These are phyloP conservation scores for Solanum okadae DNA, from an alignment of 257 asterid species.

Conservation along the genomic window DNA sequence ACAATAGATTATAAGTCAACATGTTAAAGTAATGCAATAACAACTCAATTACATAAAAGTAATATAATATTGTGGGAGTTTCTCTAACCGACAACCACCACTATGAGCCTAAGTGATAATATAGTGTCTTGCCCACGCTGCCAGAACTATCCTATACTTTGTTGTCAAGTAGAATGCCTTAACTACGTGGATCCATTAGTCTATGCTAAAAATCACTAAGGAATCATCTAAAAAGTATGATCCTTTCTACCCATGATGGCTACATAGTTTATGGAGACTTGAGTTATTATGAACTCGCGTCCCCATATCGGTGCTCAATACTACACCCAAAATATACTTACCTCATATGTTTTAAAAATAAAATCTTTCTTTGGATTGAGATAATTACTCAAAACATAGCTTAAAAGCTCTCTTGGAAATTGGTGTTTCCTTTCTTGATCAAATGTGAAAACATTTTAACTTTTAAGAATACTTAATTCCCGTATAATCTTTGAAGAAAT, in stretches of 20 bases:
- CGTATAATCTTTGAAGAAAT: too few species aligned
- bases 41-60: too few species aligned
- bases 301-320: not conserved
- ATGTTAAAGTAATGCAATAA: too few species aligned
- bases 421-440: not conserved
- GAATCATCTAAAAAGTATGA: not conserved
- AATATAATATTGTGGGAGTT: too few species aligned
- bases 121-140: too few species aligned
- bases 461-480: not conserved
- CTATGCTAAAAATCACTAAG: too few species aligned
- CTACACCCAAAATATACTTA: not conserved
- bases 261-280: not conserved
- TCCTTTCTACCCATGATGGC: not conserved
- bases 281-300: too few species aligned
- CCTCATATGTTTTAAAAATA: not conserved
- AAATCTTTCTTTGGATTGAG: not conserved
- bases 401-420: not conserved
- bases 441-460: too few species aligned
- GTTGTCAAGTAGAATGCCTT: too few species aligned
- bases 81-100: too few species aligned
- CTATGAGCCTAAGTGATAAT: not conserved
- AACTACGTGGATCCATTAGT: not conserved
- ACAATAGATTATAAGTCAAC: too few species aligned
- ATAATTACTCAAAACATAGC: not conserved
- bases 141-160: too few species aligned